Evolutionary conservation across 768 basidiomycete genomes (phyloP), one percentile per base, ranked within the genome.

Genomic region (Cubamyces sp.): DNA sequence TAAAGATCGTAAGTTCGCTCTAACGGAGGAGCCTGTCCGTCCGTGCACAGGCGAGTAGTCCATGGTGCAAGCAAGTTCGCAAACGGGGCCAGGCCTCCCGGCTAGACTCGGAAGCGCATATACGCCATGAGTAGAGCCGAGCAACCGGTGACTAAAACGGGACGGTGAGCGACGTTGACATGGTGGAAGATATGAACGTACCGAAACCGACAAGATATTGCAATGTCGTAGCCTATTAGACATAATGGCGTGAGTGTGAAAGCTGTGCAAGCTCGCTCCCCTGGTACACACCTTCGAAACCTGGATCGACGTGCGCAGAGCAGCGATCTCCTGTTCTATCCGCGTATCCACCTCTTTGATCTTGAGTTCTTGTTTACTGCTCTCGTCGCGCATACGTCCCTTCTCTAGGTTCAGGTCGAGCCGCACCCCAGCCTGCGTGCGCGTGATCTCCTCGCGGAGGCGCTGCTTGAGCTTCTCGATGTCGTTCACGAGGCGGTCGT

Each of bases 381-480:
- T 88, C 79, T 98, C 96, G 71, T 98, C 96, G 54, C 96, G 80
- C 80, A 98, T 92, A 48, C 96, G 82, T 1, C 94, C 94, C 75
- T 98, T 98, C 79, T 99, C 96, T 25, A 98, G 77, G 75, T 99
- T 99, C 60, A 99, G 76, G 74, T 99, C 97, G 16, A 99, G 76
- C 54, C 96, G 80, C 3, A 99, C 97, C 18, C 95, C 95, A 12
- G 90, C 91, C 74, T 97, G 95, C 9, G 95, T 97, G 23, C 90
- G 84, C 3, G 87, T 91, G 54, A 97, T 91, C 71, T 98, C 95
- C 72, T 96, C 94, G 28, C 94, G 82, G 11, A 99, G 78, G 6
- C 93, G 85, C 74, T 95, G 94, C 78, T 98, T 97, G 45, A 99
- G 82, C 77, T 94, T 94, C 79, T 97, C 94, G 60, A 98, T 87